These are phyloP conservation scores for Fusarium nisikadoi DNA, from an alignment of 2,329 filamentous ascomycete genomes.

Conservation along the genomic window DNA sequence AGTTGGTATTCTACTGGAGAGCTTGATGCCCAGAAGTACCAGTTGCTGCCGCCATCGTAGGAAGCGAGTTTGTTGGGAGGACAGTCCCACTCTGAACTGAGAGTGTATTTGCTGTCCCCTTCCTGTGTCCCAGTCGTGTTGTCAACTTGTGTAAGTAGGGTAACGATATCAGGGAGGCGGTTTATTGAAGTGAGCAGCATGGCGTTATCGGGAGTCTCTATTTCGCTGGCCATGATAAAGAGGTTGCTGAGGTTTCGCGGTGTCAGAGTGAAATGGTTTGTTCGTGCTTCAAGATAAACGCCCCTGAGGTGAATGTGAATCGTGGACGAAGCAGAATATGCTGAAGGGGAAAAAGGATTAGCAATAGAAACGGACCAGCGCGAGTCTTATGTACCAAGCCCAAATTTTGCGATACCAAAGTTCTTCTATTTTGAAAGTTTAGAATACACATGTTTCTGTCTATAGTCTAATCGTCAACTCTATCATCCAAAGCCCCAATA, in stretches of 20 bases:
- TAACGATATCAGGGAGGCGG: not conserved
- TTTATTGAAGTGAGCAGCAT: not conserved
- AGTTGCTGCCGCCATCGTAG: not conserved
- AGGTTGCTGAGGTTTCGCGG: no score
- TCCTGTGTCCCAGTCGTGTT: not conserved
- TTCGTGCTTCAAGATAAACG: not conserved
- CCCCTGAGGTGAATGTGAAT: not conserved
- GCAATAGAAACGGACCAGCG: no score
- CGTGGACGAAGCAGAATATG: not conserved
- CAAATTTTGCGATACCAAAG: not conserved
- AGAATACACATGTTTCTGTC: not conserved
- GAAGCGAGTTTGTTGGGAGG: not conserved
- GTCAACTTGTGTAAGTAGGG: not conserved
- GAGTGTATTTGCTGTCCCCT: not conserved
- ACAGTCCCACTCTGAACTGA: not conserved
- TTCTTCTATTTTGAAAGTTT: not conserved
- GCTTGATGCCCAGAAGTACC: not conserved
- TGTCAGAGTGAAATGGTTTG: not conserved
- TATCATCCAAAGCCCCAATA: slow-evolving; percentile 19
- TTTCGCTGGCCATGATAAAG: not conserved
- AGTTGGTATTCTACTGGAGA: not conserved
- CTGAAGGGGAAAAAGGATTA: not conserved
- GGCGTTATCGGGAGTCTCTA: not conserved
- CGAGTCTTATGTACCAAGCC: not conserved
- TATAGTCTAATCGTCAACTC: slow-evolving; percentile 37